Percentiles rank a stretch among this genome's conserved stretches.
These are phyloP conservation scores for Fusarium continuum DNA, from an alignment of 2,329 filamentous ascomycete species.

Conservation along the genomic window DNA sequence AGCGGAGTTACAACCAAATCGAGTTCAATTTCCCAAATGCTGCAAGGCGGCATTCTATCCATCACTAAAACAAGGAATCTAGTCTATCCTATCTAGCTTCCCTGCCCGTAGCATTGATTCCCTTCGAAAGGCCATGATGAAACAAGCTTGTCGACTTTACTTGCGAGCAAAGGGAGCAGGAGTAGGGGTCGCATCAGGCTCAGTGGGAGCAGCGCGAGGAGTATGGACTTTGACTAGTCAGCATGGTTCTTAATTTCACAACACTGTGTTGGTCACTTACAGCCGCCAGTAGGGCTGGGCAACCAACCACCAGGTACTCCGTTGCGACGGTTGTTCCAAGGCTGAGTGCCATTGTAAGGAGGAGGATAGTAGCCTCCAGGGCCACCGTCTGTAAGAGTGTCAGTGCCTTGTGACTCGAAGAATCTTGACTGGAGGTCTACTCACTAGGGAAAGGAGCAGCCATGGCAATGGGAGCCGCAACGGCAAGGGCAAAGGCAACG, in stretches of 20 bases:
- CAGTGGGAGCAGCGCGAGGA: not conserved
- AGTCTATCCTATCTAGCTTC: not conserved
- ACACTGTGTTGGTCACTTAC: no score
- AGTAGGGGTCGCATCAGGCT: slow-evolving; percentile 10
- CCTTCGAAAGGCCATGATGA: not conserved
- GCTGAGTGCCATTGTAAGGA: slow-evolving; percentile 17
- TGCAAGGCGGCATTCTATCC: slow-evolving; percentile 14
- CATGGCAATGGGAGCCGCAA: slow-evolving; percentile 25
- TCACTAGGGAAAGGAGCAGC: slow-evolving; percentile 32
- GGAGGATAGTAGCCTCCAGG: slow-evolving; percentile 10
- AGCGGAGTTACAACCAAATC: not conserved
- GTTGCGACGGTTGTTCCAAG: not conserved
- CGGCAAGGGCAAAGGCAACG: slow-evolving; percentile 31
- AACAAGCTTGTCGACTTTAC: slow-evolving; percentile 3
- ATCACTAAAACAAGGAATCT: slow-evolving; percentile 6
- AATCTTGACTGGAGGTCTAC: not conserved
- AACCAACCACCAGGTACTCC: slow-evolving; percentile 15
- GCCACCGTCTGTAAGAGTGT: slow-evolving; percentile 1
- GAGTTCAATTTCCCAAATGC: not conserved
- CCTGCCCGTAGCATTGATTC: not conserved
- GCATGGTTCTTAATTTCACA: not conserved
- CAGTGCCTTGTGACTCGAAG: not conserved
- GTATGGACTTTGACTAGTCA: slow-evolving; percentile 7
- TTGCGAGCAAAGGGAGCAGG: slow-evolving; percentile 20
- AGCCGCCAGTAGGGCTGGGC: slow-evolving; percentile 2